Percentiles rank a stretch among this genome's conserved stretches.
Evolutionary conservation across 345 rosid species (phyloP).

Genomic region (Hypericum androsaemum): DNA sequence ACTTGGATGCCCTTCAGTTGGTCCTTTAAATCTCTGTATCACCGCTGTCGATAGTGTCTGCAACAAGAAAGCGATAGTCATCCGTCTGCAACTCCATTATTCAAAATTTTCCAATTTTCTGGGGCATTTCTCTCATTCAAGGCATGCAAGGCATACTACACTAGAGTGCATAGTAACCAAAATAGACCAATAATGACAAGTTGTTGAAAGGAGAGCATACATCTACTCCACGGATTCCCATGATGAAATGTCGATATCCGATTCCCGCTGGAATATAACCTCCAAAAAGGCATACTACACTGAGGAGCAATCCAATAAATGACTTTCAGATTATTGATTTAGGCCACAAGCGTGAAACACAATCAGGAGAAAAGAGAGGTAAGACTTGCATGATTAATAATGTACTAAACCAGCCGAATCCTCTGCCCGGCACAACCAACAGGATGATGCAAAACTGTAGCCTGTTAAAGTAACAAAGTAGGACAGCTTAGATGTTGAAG

Average conservation of each 20-base stretch:
- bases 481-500: too few species aligned
- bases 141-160: neutral
- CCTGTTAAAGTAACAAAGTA: constrained; percentile 30
- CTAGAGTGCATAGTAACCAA: neutral
- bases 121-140: too few species aligned
- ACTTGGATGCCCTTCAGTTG: constrained; percentile 41
- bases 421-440: constrained; percentile 73
- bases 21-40: constrained; percentile 46
- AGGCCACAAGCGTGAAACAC: neutral
- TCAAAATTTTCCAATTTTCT: too few species aligned
- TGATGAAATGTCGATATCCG: constrained; percentile 58
- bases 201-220: constrained; percentile 34
- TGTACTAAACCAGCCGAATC: constrained; percentile 80
- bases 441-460: constrained; percentile 67
- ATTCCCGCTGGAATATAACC: constrained; percentile 64
- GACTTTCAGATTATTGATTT: constrained; percentile 1
- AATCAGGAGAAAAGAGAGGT: constrained; percentile 4
- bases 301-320: constrained; percentile 21
- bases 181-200: too few species aligned
- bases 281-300: constrained; percentile 65
- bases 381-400: constrained; percentile 46
- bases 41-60: constrained; percentile 54
- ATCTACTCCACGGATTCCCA: constrained; percentile 56
- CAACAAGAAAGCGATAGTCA: constrained; percentile 11
- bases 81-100: neutral